These are phyloP conservation scores for Pelargonium australe DNA, from an alignment of 441 rosid genomes.

Conservation along the genomic window DNA sequence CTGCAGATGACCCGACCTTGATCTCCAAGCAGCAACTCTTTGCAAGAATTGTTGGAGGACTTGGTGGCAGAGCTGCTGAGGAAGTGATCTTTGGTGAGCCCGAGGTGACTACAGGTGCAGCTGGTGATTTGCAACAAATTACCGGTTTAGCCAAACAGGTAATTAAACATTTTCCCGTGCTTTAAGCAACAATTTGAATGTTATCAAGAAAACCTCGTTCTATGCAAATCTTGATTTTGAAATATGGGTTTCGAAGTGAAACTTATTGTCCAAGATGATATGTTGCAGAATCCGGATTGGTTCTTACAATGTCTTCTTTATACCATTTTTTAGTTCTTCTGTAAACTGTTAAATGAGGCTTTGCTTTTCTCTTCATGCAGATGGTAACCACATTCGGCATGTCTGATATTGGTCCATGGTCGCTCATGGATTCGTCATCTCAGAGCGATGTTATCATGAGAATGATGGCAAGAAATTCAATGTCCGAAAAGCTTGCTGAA, in stretches of 20 bases:
- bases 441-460: conserved; percentile 92
- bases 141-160: conserved; percentile 90
- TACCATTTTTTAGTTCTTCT: too few species aligned
- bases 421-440: conserved; percentile 68
- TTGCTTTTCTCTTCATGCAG: conserved; percentile 34
- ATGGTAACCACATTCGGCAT: conserved; percentile 93
- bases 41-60: conserved; percentile 93
- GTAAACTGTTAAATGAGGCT: too few species aligned
- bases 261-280: too few species aligned
- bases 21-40: conserved; percentile 91
- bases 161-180: conserved; percentile 10
- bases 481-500: conserved; percentile 91
- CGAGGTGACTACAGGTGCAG: conserved; percentile 95
- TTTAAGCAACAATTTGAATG: background rate
- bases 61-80: conserved; percentile 95
- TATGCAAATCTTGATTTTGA: too few species aligned
- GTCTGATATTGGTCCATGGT: conserved; percentile 99
- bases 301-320: too few species aligned
- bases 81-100: conserved; percentile 88
- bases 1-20: conserved; percentile 84
- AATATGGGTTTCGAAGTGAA: too few species aligned
- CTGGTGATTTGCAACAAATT: conserved; percentile 91
- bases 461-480: conserved; percentile 97
- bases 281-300: too few species aligned
- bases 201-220: background rate